Evolutionary conservation across 2,329 filamentous ascomycete species (phyloP).

Genomic region (Trichophaea hybrida): DNA sequence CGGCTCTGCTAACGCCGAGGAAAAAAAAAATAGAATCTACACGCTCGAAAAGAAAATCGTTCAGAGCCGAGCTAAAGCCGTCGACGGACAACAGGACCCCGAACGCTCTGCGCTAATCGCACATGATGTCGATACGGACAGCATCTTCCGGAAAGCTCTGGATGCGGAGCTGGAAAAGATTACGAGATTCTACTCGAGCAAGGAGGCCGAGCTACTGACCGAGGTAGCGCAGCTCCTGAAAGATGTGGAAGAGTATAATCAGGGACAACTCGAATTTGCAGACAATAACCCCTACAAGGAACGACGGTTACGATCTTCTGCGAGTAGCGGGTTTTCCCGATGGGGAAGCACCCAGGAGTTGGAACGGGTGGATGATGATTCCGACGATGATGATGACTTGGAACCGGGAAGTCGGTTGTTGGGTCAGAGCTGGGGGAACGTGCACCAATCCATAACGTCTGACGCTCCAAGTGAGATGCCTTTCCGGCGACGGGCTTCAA

Average conservation of each 20-base stretch:
- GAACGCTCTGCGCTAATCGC: constrained; percentile 74
- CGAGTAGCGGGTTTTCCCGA: constrained; percentile 9
- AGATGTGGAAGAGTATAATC: constrained; percentile 57
- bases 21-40: constrained; percentile 54
- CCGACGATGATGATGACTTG: constrained; percentile 34
- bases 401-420: constrained; percentile 4
- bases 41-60: constrained; percentile 68
- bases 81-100: constrained; percentile 47
- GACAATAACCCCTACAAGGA: neutral
- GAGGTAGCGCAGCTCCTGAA: constrained; percentile 64
- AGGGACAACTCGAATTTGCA: constrained; percentile 24
- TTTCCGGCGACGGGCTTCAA: constrained; percentile 19
- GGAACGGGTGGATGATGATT: constrained; percentile 38
- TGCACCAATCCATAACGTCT: neutral
- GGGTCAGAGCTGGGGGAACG: neutral
- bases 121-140: constrained; percentile 56
- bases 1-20: neutral
- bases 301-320: neutral
- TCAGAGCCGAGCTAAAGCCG: constrained; percentile 40
- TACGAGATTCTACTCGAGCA: constrained; percentile 73
- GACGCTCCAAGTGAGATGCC: constrained; percentile 1
- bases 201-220: constrained; percentile 73
- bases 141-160: constrained; percentile 64
- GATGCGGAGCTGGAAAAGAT: constrained; percentile 91
- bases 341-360: constrained; percentile 1